phyloP scores from a whole-genome alignment of 2,329 filamentous ascomycete genomes.

The Rhinocladiella similis region DNA sequence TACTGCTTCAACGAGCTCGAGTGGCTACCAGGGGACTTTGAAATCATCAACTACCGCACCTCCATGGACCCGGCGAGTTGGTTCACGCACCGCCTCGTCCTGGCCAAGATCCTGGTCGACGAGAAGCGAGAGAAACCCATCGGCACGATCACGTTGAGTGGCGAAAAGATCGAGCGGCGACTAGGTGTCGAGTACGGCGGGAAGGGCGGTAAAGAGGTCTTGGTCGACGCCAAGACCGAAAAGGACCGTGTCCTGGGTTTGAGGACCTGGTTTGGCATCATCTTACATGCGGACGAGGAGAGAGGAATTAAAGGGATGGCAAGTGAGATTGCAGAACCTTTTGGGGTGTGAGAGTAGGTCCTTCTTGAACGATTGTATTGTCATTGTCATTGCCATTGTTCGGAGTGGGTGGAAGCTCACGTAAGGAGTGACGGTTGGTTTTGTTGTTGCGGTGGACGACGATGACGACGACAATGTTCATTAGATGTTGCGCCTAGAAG shows the following conservation, averaged over 20 bases:
- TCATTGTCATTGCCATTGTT: too few species aligned
- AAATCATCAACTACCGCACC: constrained; percentile 59
- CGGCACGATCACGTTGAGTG: constrained; percentile 56
- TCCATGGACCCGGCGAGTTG: constrained; percentile 51
- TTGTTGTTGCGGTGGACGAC: too few species aligned
- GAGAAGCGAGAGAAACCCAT: constrained; percentile 44
- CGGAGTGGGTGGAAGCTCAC: too few species aligned
- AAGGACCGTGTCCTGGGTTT: constrained; percentile 55
- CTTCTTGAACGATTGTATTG: too few species aligned
- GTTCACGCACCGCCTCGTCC: constrained; percentile 57
- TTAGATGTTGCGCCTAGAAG: too few species aligned
- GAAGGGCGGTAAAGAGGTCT: constrained; percentile 50
- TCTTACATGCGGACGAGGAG: constrained; percentile 52
- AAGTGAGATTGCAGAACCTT: constrained; percentile 43
- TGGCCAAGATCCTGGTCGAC: constrained; percentile 56
- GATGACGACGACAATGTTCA: too few species aligned
- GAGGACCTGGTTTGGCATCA: constrained; percentile 54
- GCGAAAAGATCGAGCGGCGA: constrained; percentile 42
- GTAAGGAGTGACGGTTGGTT: too few species aligned
- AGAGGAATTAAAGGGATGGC: constrained; percentile 51
- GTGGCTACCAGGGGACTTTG: constrained; percentile 63
- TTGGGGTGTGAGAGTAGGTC: background rate
- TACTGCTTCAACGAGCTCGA: constrained; percentile 69
- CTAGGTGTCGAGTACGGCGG: background rate
- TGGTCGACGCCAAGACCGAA: constrained; percentile 53